Base-by-base conservation (phyloP, 1,139 yeast genomes). In the Yamadazyma sp. region DNA sequence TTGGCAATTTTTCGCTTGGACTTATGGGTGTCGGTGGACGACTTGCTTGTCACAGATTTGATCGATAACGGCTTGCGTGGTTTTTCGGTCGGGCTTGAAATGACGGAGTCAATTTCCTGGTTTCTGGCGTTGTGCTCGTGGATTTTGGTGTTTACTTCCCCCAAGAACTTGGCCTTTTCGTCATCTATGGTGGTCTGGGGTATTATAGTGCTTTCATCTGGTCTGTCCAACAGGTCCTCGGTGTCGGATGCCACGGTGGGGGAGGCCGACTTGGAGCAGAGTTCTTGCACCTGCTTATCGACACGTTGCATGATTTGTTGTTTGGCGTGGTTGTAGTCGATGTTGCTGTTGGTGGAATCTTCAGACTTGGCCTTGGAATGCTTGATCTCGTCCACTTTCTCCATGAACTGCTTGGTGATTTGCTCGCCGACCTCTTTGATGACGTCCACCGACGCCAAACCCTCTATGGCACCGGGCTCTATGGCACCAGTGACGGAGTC, bases 361-460 rank as follows among this genome's bases (percentile, higher is more conserved):
- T 46, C 23, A 1, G 50, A 46, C 17, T 36, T 36, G 9, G 43
- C 42, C 29, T 42, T 44, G 3, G 50, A 46, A 38, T 49, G 51
- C 28, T 39, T 41, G 37, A 47, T 49, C 38, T 49, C 52, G 17
- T 49, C 49, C 4, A 47, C 53, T 27, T 46, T 49, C 26, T 45
- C 36, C 12, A 49, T 48, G 32, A 48, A 49, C 31, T 46, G 45
- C 34, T 49, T 41, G n/a, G 53, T 46, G 7, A 49, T 42, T 35
- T 49, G 50, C 25, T 46, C 42, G 3, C 51, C 53, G 18, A 49
- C 53, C 32, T 44, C 45, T 35, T 47, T 40, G 1, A 49, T 49
- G n/a, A 47, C 41, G 4, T 34, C 29, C n/a, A 28, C 35, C 6
- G 35, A 8, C 18, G 38, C 33, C n/a, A n/a, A n/a, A n/a, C n/a